phyloP scores from a whole-genome alignment of 2,329 filamentous ascomycete species.

The Helotiales sp. region DNA sequence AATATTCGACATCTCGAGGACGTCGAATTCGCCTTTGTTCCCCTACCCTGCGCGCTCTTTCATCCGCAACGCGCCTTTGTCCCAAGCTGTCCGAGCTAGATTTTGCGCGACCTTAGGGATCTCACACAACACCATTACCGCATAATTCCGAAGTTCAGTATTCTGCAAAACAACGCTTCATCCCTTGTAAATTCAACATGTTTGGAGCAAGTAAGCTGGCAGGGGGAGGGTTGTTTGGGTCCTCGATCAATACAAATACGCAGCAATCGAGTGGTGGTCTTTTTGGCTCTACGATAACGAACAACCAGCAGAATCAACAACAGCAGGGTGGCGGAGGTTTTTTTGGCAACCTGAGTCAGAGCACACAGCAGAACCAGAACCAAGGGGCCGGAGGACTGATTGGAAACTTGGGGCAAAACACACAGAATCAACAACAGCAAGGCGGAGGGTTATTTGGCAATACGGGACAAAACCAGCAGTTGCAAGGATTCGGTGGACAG shows the following conservation, averaged over 20 bases:
- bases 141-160: not conserved
- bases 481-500: conserved; percentile 28
- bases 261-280: conserved; percentile 30
- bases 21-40: not conserved
- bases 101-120: not conserved
- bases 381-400: conserved; percentile 24
- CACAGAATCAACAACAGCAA: conserved; percentile 13
- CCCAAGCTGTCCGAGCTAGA: not conserved
- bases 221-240: conserved; percentile 35
- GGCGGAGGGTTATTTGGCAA: conserved; percentile 5
- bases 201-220: conserved; percentile 36
- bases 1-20: not conserved
- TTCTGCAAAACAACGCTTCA: not conserved
- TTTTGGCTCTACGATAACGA: conserved; percentile 31
- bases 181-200: conserved; percentile 21
- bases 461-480: conserved; percentile 21
- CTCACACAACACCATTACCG: not conserved
- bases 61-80: not conserved
- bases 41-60: conserved; percentile 25
- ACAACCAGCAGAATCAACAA: conserved; percentile 36
- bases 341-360: conserved; percentile 21
- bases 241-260: conserved; percentile 24
- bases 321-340: conserved; percentile 26
- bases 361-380: conserved; percentile 17
- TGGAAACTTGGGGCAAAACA: conserved; percentile 14